Conservation (phyloP, 306 rosid genomes). For the Elaeagnus macrophylla region DNA sequence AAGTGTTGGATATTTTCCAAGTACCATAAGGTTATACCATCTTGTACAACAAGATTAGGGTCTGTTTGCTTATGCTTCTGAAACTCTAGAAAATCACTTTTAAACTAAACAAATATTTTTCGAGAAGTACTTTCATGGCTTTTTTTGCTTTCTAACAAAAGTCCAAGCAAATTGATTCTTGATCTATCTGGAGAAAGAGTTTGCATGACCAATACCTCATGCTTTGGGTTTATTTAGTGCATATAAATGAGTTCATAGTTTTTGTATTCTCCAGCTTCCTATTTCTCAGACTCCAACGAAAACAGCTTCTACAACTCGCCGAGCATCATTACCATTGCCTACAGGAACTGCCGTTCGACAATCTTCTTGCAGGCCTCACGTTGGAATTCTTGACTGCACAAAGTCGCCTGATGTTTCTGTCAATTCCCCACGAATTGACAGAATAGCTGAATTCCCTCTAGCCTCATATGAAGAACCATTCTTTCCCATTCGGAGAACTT, state of each 20-base stretch:
- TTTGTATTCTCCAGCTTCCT: conserved; percentile 36
- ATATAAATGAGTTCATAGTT: conserved; percentile 21
- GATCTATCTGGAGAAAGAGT: too few relatives aligned
- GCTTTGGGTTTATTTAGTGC: conserved; percentile 9
- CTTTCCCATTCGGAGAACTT: conserved; percentile 36
- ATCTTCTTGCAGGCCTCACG: conserved; percentile 30
- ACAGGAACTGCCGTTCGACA: conserved; percentile 34
- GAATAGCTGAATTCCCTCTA: conserved; percentile 91
- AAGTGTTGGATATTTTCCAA: too few relatives aligned
- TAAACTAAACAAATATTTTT: too few relatives aligned
- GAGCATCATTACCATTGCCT: conserved; percentile 76
- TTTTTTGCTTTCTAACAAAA: too few relatives aligned
- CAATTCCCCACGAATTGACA: conserved; percentile 89
- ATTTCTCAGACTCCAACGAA: conserved; percentile 34
- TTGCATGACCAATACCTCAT: conserved; percentile 1
- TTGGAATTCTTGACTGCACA: conserved; percentile 36
- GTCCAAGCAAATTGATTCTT: too few relatives aligned
- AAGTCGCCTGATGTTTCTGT: conserved; percentile 85
- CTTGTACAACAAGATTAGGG: too few relatives aligned
- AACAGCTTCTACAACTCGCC: conserved; percentile 39
- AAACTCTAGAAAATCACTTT: too few relatives aligned
- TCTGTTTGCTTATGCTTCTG: too few relatives aligned
- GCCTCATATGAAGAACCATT: conserved; percentile 57
- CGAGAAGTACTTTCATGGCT: too few relatives aligned
- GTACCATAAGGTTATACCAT: too few relatives aligned